These are phyloP conservation scores for Aureobasidium sp. DNA, from an alignment of 2,329 filamentous ascomycete genomes.

Conservation along the genomic window DNA sequence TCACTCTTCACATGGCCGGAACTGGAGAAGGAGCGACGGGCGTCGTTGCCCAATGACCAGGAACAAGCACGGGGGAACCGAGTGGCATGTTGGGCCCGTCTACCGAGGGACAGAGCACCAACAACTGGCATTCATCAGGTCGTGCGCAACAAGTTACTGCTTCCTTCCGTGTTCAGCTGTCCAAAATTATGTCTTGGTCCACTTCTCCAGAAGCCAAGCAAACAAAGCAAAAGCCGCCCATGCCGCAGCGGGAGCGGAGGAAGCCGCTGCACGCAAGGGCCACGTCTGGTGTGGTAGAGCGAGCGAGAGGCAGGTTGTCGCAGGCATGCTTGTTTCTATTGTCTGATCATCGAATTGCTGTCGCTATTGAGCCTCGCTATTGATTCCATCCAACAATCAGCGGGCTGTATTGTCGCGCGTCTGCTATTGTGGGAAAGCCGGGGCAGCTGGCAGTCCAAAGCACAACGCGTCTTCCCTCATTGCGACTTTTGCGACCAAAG, in stretches of 20 bases:
- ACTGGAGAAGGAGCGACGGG: conserved; percentile 13
- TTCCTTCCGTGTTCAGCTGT: background rate
- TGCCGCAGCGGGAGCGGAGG: background rate
- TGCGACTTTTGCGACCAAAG: conserved; percentile 10
- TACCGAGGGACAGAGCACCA: conserved; percentile 12
- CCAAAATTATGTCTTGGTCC: conserved; percentile 1
- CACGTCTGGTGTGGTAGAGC: background rate
- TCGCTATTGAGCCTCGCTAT: background rate
- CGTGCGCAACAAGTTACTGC: conserved; percentile 4
- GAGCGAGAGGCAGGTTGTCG: background rate
- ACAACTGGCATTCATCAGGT: conserved; percentile 14
- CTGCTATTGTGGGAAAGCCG: background rate
- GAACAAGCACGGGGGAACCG: background rate
- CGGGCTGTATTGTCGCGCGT: background rate
- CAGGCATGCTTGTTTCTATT: background rate
- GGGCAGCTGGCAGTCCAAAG: background rate
- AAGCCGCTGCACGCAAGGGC: background rate
- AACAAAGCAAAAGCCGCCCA: background rate
- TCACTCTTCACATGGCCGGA: conserved; percentile 1
- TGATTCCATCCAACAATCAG: background rate
- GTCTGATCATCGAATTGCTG: background rate
- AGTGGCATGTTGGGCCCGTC: conserved; percentile 9
- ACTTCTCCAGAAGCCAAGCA: too few relatives aligned
- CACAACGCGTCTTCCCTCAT: conserved; percentile 10
- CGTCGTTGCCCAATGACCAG: background rate